Conservation (phyloP, 129 eudicot species). For the Flaveria bidentis region DNA sequence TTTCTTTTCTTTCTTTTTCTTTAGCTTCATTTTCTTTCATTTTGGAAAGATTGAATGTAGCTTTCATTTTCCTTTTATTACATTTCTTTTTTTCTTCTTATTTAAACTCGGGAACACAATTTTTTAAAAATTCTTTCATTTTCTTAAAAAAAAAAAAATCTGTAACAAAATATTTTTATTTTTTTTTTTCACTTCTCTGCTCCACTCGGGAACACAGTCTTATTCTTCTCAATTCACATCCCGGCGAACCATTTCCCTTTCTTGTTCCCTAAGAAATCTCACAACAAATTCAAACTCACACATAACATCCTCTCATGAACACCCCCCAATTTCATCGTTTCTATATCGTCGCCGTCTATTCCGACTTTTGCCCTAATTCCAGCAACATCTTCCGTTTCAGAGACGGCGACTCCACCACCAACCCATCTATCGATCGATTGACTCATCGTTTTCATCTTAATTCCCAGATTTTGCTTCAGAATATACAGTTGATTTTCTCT, state of each 20-base stretch:
- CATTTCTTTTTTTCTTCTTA: too few species aligned
- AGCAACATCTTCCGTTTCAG: neutral
- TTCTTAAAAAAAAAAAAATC: too few species aligned
- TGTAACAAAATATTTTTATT: too few species aligned
- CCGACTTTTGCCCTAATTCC: slow-evolving; percentile 12
- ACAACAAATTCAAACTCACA: slow-evolving; percentile 26
- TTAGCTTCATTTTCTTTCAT: too few species aligned
- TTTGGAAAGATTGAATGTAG: too few species aligned
- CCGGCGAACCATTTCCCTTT: slow-evolving; percentile 18
- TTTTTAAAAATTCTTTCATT: too few species aligned
- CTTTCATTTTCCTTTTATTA: too few species aligned
- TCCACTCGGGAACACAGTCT: too few species aligned
- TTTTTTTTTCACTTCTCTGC: too few species aligned
- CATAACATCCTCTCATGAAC: slow-evolving; percentile 28
- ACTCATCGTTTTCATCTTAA: slow-evolving; percentile 20
- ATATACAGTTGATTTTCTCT: slow-evolving; percentile 6
- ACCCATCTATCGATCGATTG: slow-evolving; percentile 34
- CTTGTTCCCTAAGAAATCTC: slow-evolving; percentile 22
- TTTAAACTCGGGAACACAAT: too few species aligned
- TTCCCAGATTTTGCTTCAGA: slow-evolving; percentile 22
- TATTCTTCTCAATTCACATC: slow-evolving; percentile 3
- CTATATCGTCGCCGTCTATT: slow-evolving; percentile 45
- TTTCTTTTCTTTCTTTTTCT: too few species aligned
- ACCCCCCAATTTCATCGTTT: neutral
- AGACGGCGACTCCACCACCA: slow-evolving; percentile 39